These are phyloP conservation scores for Zasmidium citrigriseum DNA, from an alignment of 2,329 filamentous ascomycete genomes.

Conservation along the genomic window DNA sequence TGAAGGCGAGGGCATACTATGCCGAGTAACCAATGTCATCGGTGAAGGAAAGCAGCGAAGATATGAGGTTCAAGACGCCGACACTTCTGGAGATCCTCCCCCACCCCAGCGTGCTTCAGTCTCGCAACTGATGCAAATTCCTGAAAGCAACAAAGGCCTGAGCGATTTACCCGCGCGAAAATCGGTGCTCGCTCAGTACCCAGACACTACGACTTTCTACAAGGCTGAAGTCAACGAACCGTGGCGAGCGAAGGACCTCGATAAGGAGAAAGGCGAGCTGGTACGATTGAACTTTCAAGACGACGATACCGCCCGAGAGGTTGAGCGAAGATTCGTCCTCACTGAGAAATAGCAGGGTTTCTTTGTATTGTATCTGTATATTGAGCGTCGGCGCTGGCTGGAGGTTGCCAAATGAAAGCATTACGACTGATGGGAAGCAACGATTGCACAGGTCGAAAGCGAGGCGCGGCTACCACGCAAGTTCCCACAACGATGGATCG, in stretches of 20 bases:
- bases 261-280: slow-evolving; percentile 33
- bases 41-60: slow-evolving; percentile 55
- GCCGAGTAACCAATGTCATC: slow-evolving; percentile 53
- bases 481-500: background rate
- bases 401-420: background rate
- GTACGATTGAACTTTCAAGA: slow-evolving; percentile 52
- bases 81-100: slow-evolving; percentile 35
- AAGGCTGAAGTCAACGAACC: slow-evolving; percentile 50
- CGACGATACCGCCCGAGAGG: slow-evolving; percentile 51
- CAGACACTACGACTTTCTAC: slow-evolving; percentile 56
- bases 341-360: slow-evolving; percentile 31
- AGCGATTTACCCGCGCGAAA: slow-evolving; percentile 43
- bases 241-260: slow-evolving; percentile 40
- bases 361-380: background rate
- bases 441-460: background rate
- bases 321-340: slow-evolving; percentile 54
- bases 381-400: background rate
- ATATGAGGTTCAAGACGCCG: slow-evolving; percentile 55
- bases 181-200: slow-evolving; percentile 53
- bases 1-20: slow-evolving; percentile 55
- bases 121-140: slow-evolving; percentile 50
- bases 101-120: slow-evolving; percentile 45
- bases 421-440: background rate
- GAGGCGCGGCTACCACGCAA: background rate
- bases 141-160: slow-evolving; percentile 41